phyloP scores from a whole-genome alignment of 2,329 filamentous ascomycete genomes.

The Teratosphaeria pseudoeucalypti region DNA sequence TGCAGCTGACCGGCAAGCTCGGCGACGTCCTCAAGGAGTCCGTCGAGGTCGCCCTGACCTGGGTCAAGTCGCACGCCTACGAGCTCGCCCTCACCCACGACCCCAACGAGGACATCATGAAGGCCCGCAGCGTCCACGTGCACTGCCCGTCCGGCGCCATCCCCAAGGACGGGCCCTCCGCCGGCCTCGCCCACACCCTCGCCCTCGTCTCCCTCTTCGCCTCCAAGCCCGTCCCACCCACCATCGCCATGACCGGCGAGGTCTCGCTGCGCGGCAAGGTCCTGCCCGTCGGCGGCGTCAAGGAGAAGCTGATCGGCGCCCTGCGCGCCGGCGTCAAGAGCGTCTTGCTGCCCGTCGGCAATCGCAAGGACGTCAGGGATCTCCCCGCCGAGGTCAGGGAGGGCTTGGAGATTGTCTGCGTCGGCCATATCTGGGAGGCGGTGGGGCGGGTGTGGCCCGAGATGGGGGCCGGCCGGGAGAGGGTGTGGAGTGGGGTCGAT shows the following conservation, averaged over 20 bases:
- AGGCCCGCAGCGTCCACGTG: conserved; percentile 84
- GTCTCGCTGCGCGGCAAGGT: conserved; percentile 76
- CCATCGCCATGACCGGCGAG: conserved; percentile 86
- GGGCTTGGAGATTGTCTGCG: conserved; percentile 78
- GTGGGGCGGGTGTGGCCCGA: conserved; percentile 88
- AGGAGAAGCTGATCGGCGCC: conserved; percentile 96
- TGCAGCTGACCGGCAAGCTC: conserved; percentile 92
- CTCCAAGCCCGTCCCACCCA: conserved; percentile 74
- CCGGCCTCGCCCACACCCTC: conserved; percentile 87
- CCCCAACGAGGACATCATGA: conserved; percentile 87
- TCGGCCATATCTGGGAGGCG: conserved; percentile 89
- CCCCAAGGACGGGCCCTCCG: conserved; percentile 77
- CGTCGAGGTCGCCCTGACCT: conserved; percentile 89
- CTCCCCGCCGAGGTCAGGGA: conserved; percentile 80
- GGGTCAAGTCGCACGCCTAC: conserved; percentile 94
- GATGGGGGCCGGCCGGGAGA: conserved; percentile 58
- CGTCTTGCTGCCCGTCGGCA: conserved; percentile 76
- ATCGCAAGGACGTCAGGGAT: conserved; percentile 86
- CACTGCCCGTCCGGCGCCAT: conserved; percentile 93
- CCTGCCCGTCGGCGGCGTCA: conserved; percentile 92
- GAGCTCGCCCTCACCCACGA: conserved; percentile 75
- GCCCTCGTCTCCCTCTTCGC: conserved; percentile 85
- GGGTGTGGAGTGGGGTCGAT: conserved; percentile 60
- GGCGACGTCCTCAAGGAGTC: conserved; percentile 95
- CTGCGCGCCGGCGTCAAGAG: conserved; percentile 89